Evolutionary conservation across 306 rosid species (phyloP).

Genomic region (Styphnolobium japonicum): DNA sequence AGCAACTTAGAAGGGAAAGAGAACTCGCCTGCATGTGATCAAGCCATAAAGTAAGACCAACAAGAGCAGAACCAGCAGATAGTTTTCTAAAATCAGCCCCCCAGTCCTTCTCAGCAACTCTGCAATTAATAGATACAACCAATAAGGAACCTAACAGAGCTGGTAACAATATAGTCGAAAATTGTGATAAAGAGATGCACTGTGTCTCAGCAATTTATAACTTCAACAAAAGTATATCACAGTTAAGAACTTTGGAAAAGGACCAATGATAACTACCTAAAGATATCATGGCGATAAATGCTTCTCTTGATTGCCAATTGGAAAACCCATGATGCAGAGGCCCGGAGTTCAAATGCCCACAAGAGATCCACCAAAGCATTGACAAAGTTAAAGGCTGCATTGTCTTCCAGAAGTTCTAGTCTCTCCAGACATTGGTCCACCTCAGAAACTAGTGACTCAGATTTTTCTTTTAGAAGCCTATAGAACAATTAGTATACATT

Average conservation of each 20-base stretch:
- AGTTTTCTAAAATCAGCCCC: constrained; percentile 94
- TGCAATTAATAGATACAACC: constrained; percentile 35
- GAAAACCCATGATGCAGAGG: constrained; percentile 94
- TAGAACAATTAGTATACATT: constrained; percentile 27
- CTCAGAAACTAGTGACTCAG: constrained; percentile 63
- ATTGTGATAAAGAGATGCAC: not conserved
- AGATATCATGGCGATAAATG: constrained; percentile 63
- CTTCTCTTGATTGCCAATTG: constrained; percentile 79
- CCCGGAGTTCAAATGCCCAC: constrained; percentile 97
- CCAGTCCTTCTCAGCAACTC: constrained; percentile 95
- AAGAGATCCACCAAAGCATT: constrained; percentile 85
- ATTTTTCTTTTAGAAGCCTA: constrained; percentile 82
- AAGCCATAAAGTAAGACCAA: constrained; percentile 97
- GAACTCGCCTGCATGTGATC: constrained; percentile 91
- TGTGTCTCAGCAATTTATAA: constrained; percentile 17
- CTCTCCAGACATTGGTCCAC: constrained; percentile 64
- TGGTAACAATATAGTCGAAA: not conserved
- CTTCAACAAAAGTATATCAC: not conserved
- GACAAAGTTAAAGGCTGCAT: constrained; percentile 90
- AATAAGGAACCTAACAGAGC: constrained; percentile 21
- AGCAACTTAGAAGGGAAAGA: constrained; percentile 13
- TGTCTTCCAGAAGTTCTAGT: constrained; percentile 66
- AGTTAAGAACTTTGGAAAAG: constrained; percentile 9
- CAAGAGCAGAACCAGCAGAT: constrained; percentile 94
- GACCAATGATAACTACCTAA: constrained; percentile 53